Evolutionary conservation across 2,329 filamentous ascomycete genomes (phyloP), one percentile per base, ranked within the genome.

Genomic region (Fusarium sp.): DNA sequence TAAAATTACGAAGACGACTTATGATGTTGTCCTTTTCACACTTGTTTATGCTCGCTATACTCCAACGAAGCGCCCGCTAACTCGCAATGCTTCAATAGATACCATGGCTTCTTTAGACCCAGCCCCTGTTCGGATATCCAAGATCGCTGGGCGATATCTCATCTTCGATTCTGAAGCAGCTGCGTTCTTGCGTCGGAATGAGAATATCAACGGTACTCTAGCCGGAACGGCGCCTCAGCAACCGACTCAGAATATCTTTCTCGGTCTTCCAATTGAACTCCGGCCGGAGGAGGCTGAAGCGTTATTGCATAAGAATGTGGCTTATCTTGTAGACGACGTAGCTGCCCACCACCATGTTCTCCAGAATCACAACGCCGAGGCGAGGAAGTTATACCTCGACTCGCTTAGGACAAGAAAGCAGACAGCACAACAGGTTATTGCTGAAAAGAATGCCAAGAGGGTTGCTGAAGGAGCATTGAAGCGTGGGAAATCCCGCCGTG

Each of bases 181-280:
- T 68, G 91, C 93, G 77, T 89, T 92, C 81, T 87, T 97, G 71
- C 93, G 96, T 74, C 91, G 93, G 71, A 86, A 90, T 77, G 89
- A 97, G 84, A 91, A 94, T 81, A 94, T 97, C 77, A 95, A 93
- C 79, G 95, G 95, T 72, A 92, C 96, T 37, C 87, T 97, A 62
- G 91, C 94, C 67, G 96, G 96, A 64, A 95, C 94, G 12, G 90
- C 97, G 35, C 96, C 96, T 4, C 95, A 98, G 83, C 92, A 94
- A 64, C 95, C 95, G 10, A 96, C 97, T 77, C 96, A 99, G 83
- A 98, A 97, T 83, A 89, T 97, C 65, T 98, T 98, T 80, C 89
- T 96, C 66, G 94, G 95, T 50, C 85, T 98, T 56, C 96, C 96
- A 6, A 85, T 98, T 32, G 93, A 98, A 85, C 87, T 99, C 49